phyloP scores from a whole-genome alignment of 352 stramenopile species.

The Globisporangium camurandrum region DNA sequence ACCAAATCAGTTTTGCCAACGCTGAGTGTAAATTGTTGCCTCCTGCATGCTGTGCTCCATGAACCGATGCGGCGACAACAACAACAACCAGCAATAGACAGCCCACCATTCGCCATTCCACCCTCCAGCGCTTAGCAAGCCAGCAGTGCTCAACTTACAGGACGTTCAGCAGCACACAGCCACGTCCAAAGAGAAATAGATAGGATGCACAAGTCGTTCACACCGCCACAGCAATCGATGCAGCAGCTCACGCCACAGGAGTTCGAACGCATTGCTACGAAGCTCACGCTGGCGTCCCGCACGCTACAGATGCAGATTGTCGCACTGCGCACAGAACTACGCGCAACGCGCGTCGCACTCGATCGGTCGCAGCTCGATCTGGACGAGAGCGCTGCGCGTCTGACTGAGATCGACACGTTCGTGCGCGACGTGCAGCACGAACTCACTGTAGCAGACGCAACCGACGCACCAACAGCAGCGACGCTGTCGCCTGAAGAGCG shows the following conservation, averaged over 20 bases:
- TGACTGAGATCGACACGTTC: constrained; percentile 62
- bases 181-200: not conserved
- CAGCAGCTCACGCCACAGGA: constrained; percentile 11
- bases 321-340: constrained; percentile 26
- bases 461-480: constrained; percentile 14
- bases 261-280: constrained; percentile 38
- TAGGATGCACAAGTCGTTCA: constrained; percentile 3
- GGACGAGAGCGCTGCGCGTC: constrained; percentile 34
- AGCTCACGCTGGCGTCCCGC: constrained; percentile 40
- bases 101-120: constrained; percentile 4
- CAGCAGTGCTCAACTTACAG: too few species aligned
- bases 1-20: too few species aligned
- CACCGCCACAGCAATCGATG: not conserved
- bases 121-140: too few species aligned
- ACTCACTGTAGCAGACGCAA: constrained; percentile 13
- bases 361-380: constrained; percentile 42
- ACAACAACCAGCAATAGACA: not conserved
- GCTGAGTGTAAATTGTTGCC: too few species aligned
- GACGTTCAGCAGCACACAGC: not conserved
- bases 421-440: constrained; percentile 42
- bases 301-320: constrained; percentile 34
- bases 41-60: too few species aligned
- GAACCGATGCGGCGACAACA: not conserved
- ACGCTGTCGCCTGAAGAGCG: constrained; percentile 14
- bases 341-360: constrained; percentile 26